Percentiles rank a stretch among this genome's conserved stretches.
Conservation (phyloP, 306 rosid genomes). For the Vigna angularis region DNA sequence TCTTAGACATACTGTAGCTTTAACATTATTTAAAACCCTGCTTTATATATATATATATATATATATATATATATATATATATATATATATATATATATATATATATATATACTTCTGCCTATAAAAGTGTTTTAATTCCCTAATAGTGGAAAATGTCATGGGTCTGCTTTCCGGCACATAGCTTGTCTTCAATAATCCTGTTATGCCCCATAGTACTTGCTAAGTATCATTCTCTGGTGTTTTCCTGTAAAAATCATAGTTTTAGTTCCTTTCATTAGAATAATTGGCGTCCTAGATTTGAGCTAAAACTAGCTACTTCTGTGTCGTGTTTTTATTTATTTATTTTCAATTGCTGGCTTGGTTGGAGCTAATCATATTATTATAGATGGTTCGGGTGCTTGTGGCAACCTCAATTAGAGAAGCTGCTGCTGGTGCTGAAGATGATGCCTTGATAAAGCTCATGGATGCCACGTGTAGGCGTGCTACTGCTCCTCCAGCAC, state of each 20-base stretch:
- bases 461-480: slow-evolving; percentile 91
- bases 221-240: neutral
- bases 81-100: too few species aligned
- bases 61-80: too few species aligned
- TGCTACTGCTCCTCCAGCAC: slow-evolving; percentile 98
- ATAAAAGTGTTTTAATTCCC: neutral
- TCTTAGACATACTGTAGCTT: too few species aligned
- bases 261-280: neutral
- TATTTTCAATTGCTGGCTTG: slow-evolving; percentile 12
- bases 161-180: neutral
- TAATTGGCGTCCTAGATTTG: neutral
- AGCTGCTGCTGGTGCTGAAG: slow-evolving; percentile 93
- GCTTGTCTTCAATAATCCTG: neutral
- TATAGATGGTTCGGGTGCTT: slow-evolving; percentile 93
- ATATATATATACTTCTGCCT: too few species aligned
- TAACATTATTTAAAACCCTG: too few species aligned
- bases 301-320: neutral
- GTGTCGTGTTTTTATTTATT: neutral
- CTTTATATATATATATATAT: too few species aligned
- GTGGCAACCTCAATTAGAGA: slow-evolving; percentile 94
- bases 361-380: slow-evolving; percentile 33
- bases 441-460: slow-evolving; percentile 77
- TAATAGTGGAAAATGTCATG: neutral
- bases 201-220: neutral
- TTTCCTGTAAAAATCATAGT: neutral